Base-by-base conservation (phyloP, 2,329 filamentous ascomycete species). In the Trichophyton verrucosum region DNA sequence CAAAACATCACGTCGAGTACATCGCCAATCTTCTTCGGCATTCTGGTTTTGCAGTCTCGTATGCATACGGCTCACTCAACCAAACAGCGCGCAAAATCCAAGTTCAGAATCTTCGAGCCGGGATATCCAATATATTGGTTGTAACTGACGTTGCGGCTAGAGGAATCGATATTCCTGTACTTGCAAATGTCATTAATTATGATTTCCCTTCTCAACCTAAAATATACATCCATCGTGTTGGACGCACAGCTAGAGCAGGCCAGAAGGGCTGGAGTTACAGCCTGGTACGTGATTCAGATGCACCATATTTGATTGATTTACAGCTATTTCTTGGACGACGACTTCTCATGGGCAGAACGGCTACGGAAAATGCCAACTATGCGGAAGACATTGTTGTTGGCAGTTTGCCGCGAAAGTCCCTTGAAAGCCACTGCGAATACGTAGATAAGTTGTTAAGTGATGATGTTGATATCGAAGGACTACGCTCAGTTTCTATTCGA, bases 181-280 rank as follows among this genome's bases (percentile, higher is more conserved):
- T 99, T 40, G 91, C 90, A 61, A 97, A 99, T 71, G 94, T 99
- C 62, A 92, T 99, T 78, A 97, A 99, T 78, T 99, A 95, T 74
- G 92, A 97, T 70, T 99, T 99, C 65, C 92, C 94, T 2, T 88
- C 92, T 1, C 94, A 97, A 69, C 90, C 94, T 20, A 99, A 99
- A 75, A 86, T 99, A 47, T 99, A 95, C 68, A 88, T 99, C 30
- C 94, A 99, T 74, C 86, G 94, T 71, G 94, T 99, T 55, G 94
- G 94, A 68, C 86, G 94, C 76, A 99, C 95, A 27, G 95, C 94
- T 46, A 85, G 94, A 82, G 95, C 95, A 51, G 94, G 92, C 13
- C 86, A 90, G 68, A 85, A 87, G 65, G 94, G 94, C 64, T 97
- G 94, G 94, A 88, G 87, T 75, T 99, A 96, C 76, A 96, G 89